Base-by-base conservation (phyloP, 2,329 filamentous ascomycete genomes). In the Aspergillus oerlinghausenensis region DNA sequence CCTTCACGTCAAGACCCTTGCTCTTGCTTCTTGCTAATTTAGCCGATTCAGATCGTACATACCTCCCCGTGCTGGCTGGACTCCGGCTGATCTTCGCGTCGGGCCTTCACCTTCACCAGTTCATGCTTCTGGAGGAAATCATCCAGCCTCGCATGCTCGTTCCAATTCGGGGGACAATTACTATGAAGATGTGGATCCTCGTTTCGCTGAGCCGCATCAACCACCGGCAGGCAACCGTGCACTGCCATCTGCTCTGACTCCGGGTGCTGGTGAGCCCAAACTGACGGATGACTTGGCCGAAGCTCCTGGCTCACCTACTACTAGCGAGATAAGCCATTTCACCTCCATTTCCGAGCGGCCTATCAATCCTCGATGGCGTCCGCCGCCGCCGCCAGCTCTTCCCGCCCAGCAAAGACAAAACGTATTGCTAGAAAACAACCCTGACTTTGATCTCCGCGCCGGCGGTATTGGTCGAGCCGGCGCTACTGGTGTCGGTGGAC, bases 151-250 rank as follows among this genome's bases (percentile, higher is more conserved):
- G 23, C 67, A 69, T 64, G 21, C 60, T 64, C 59, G 71, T 62
- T 50, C 76, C 67, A 65, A 70, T 51, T 79, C 80, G 10, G 60
- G 60, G 19, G 73, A 78, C 47, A 76, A 82, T 60, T 97, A 97
- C 75, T 96, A 95, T 69, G 94, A 97, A 79, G 93, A 97, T 71
- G 85, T 96, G 11, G 92, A 96, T 63, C 92, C 93, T 48, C 89
- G 87, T 55, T 97, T 97, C 68, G 88, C 86, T 55, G 61, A 66
- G 47, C 65, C 63, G 25, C 67, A 68, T 54, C 69, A 71, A 43
- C 64, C 67, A 50, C 63, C 60, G 56, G 63, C 51, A 60, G 63
- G 55, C 56, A 66, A 62, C 60, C 62, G 59, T 40, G 66, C 58
- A 45, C 59, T 72, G 53, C 75, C 70, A n/a, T 60, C 73, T 42